Base-by-base conservation (phyloP, 2,329 filamentous ascomycete species). In the Nectriaceae sp. region DNA sequence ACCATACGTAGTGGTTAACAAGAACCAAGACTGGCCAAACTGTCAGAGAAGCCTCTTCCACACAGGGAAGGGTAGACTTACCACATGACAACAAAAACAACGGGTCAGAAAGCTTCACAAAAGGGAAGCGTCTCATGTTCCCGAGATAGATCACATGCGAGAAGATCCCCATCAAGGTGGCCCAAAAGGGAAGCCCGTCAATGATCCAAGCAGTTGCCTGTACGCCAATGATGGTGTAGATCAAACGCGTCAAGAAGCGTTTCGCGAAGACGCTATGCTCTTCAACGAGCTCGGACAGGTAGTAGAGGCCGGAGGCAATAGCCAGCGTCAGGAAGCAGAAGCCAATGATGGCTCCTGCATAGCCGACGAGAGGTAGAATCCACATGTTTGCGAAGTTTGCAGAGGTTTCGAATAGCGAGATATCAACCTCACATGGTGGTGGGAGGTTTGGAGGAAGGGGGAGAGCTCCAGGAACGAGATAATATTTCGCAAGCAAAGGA, bases 251-350 rank as follows among this genome's bases (percentile, higher is more conserved):
- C 44, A 99, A 78, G n/a, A 97, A 76, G 48, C 87, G 89, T 68
- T 96, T 96, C 11, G 92, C 89, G 54, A 96, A 73, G 11, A 97
- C 93, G 4, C 93, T 97, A 67, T 99, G 93, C 70, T 99, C 94
- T 73, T 99, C 94, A 52, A 99, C 94, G 13, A 97, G 85, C 70
- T 99, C 94, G 20, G 93, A 97, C 45, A 99, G 87, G 70, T 99
- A 99, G 75, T 99, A 99, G 21, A 99, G 84, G 31, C 94, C 94
- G n/a, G 91, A 97, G 33, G 94, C 94, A 66, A 99, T 97, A 47
- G 93, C 91, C 53, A 99, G 79, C 18, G 94, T 97, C 59, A 99
- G 77, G 73, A 99, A 97, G 64, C 83, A 84, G 75, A 99, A 99
- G 68, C 93, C 93, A 52, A 96, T 75, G 55, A 91, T 74, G 59